Evolutionary conservation across 164 flowering plant species (phyloP).

Genomic region (Chimonanthus salicifolius): DNA sequence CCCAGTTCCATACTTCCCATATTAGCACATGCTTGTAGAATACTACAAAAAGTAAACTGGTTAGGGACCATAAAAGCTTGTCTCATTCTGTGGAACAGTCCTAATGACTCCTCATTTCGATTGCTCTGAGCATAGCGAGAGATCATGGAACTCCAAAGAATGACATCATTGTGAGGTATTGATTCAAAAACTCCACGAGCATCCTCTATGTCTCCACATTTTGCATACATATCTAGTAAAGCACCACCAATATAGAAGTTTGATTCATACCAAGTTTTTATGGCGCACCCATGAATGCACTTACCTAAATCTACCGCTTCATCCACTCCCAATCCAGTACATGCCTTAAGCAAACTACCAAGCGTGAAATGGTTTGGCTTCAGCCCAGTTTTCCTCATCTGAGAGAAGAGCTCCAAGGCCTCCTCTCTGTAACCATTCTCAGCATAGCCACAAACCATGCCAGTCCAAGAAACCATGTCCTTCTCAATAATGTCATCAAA

Average conservation of each 20-base stretch:
- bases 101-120: slow-evolving; percentile 44
- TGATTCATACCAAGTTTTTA: slow-evolving; percentile 51
- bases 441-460: slow-evolving; percentile 65
- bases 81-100: slow-evolving; percentile 55
- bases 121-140: slow-evolving; percentile 64
- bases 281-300: slow-evolving; percentile 60
- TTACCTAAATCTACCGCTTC: slow-evolving; percentile 32
- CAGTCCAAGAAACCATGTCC: slow-evolving; percentile 93
- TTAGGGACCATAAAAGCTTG: slow-evolving; percentile 54
- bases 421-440: slow-evolving; percentile 58
- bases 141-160: slow-evolving; percentile 95
- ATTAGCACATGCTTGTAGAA: slow-evolving; percentile 70
- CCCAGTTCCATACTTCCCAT: slow-evolving; percentile 43
- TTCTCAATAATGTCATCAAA: slow-evolving; percentile 53
- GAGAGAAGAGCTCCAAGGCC: slow-evolving; percentile 44
- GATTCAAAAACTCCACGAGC: slow-evolving; percentile 54
- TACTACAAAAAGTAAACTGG: slow-evolving; percentile 71
- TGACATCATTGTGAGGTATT: slow-evolving; percentile 55
- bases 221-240: slow-evolving; percentile 71
- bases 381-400: slow-evolving; percentile 55
- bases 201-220: slow-evolving; percentile 40
- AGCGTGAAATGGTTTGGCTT: slow-evolving; percentile 67
- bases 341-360: slow-evolving; percentile 68
- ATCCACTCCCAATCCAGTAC: slow-evolving; percentile 40
- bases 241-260: slow-evolving; percentile 58